Percentiles rank a stretch among this genome's conserved stretches.
These are phyloP conservation scores for Nymphaea colorata DNA, from an alignment of 164 flowering plant genomes.

Conservation along the genomic window DNA sequence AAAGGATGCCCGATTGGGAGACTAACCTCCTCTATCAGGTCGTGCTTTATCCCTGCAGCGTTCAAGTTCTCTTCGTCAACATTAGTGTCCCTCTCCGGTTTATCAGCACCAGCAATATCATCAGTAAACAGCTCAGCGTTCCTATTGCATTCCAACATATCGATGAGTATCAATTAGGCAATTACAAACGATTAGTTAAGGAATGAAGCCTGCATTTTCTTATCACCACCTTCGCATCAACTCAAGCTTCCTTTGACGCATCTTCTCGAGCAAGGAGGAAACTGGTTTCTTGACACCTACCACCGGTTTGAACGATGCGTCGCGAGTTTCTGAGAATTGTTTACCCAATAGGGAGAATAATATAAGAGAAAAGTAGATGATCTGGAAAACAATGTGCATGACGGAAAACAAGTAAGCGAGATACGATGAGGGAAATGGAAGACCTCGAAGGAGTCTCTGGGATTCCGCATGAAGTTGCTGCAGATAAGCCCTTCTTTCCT, in stretches of 20 bases:
- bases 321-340: slow-evolving; percentile 46
- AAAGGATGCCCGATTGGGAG: neutral
- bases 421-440: neutral
- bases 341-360: neutral
- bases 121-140: neutral
- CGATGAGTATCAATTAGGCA: neutral
- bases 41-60: neutral
- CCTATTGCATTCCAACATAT: neutral
- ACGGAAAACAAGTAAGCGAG: neutral
- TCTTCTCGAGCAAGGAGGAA: slow-evolving; percentile 75
- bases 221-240: slow-evolving; percentile 39
- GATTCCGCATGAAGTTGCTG: slow-evolving; percentile 61
- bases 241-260: slow-evolving; percentile 65
- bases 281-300: slow-evolving; percentile 65
- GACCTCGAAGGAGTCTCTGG: slow-evolving; percentile 79
- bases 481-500: slow-evolving; percentile 50
- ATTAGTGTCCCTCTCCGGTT: neutral
- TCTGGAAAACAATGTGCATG: neutral
- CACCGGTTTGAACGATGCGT: slow-evolving; percentile 57
- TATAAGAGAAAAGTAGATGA: neutral
- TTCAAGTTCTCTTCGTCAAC: neutral
- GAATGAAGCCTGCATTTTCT: neutral
- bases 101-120: neutral
- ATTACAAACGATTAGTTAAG: neutral
- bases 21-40: neutral